Conservation (phyloP, 306 rosid genomes). For the Echinosophora koreensis region DNA sequence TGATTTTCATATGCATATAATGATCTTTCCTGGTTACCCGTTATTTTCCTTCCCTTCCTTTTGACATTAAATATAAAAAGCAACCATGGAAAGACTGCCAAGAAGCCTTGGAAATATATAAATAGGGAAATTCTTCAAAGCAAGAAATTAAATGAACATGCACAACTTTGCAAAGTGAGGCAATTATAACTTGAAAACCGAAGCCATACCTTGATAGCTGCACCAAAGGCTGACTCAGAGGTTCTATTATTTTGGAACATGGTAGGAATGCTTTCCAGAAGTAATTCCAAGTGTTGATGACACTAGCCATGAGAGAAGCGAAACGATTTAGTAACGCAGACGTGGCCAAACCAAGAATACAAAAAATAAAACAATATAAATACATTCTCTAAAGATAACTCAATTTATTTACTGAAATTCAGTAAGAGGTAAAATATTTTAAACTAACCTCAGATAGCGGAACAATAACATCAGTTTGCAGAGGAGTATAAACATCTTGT, state of each 20-base stretch:
- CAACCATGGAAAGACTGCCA: neutral
- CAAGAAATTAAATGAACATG: conserved; percentile 7
- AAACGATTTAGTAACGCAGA: conserved; percentile 33
- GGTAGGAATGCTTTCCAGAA: conserved; percentile 88
- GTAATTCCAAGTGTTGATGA: conserved; percentile 89
- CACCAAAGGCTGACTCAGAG: conserved; percentile 97
- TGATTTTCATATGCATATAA: conserved; percentile 18
- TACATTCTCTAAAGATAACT: conserved; percentile 6
- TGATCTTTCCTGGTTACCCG: conserved; percentile 3
- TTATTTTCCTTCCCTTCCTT: conserved; percentile 11
- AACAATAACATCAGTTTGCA: conserved; percentile 90
- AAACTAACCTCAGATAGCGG: conserved; percentile 87
- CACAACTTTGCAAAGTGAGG: conserved; percentile 15
- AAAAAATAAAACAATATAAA: conserved; percentile 32
- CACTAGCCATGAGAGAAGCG: conserved; percentile 64
- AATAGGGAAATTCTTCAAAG: neutral
- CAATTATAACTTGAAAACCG: conserved; percentile 33
- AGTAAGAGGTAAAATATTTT: conserved; percentile 14
- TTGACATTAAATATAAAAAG: conserved; percentile 4
- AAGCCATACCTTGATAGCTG: conserved; percentile 85
- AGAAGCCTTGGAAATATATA: neutral
- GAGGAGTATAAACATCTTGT: conserved; percentile 97
- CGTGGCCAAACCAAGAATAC: conserved; percentile 25
- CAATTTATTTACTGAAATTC: conserved; percentile 24
- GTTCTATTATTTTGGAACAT: conserved; percentile 90